These are phyloP conservation scores for Euphrasia arctica DNA, from an alignment of 305 asterid genomes.

Conservation along the genomic window DNA sequence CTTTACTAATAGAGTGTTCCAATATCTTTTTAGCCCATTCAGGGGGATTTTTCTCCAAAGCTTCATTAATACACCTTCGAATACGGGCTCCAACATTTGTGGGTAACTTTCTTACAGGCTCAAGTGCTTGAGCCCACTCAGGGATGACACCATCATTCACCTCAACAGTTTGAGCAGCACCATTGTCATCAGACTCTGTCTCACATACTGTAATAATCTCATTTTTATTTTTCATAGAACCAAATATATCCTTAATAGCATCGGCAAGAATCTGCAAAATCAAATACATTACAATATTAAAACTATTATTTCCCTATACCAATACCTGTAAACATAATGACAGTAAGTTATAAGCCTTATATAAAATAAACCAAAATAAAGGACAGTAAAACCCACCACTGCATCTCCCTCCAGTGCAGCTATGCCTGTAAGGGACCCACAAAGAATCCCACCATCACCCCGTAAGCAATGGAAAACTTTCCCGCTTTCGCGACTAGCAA, in stretches of 20 bases:
- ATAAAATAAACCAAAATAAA: slow-evolving; percentile 15
- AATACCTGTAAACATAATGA: background rate
- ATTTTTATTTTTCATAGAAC: slow-evolving; percentile 53
- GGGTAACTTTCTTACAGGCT: slow-evolving; percentile 96
- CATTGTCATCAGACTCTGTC: slow-evolving; percentile 45
- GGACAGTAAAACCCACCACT: slow-evolving; percentile 48
- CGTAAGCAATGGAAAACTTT: slow-evolving; percentile 85
- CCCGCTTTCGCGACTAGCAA: slow-evolving; percentile 83
- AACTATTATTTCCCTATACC: background rate
- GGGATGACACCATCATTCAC: slow-evolving; percentile 54
- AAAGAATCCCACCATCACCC: slow-evolving; percentile 94
- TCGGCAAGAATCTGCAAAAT: slow-evolving; percentile 85
- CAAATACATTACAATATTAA: slow-evolving; percentile 28
- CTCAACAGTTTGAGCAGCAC: slow-evolving; percentile 45
- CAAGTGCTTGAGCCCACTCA: slow-evolving; percentile 90
- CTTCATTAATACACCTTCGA: slow-evolving; percentile 73
- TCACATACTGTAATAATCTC: slow-evolving; percentile 49
- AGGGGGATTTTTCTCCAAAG: slow-evolving; percentile 78
- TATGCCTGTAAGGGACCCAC: slow-evolving; percentile 85
- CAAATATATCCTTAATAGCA: slow-evolving; percentile 74
- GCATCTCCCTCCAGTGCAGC: slow-evolving; percentile 96
- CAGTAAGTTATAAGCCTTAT: slow-evolving; percentile 4
- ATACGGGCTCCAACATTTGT: slow-evolving; percentile 98
- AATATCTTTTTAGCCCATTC: slow-evolving; percentile 81
- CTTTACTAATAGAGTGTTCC: slow-evolving; percentile 92